Evolutionary conservation across 352 stramenopile species (phyloP).

Genomic region (Phytophthora cajani): DNA sequence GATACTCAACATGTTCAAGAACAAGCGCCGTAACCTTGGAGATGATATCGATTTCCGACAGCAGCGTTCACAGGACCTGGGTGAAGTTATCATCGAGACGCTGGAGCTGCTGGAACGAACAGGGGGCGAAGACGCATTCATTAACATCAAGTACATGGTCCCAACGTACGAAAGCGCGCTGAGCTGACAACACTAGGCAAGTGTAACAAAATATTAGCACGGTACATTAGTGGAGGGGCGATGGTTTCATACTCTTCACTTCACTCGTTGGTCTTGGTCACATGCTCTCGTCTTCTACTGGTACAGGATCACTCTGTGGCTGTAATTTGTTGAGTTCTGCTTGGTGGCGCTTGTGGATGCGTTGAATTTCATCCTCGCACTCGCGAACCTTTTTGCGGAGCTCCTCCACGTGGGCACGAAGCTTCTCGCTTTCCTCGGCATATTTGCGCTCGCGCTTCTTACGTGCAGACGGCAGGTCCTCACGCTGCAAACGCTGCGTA

Average conservation of each 20-base stretch:
- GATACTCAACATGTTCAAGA: slow-evolving; percentile 92
- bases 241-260: slow-evolving; percentile 14
- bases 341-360: slow-evolving; percentile 71
- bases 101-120: slow-evolving; percentile 87
- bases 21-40: slow-evolving; percentile 89
- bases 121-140: slow-evolving; percentile 89
- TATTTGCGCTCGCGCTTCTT: slow-evolving; percentile 52
- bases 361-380: slow-evolving; percentile 86
- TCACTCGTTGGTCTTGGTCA: slow-evolving; percentile 12
- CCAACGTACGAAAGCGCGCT: slow-evolving; percentile 90
- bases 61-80: slow-evolving; percentile 75
- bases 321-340: slow-evolving; percentile 44
- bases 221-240: neutral
- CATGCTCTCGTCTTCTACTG: slow-evolving; percentile 30
- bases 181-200: slow-evolving; percentile 15
- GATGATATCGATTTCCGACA: slow-evolving; percentile 94
- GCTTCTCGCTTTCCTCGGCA: slow-evolving; percentile 53
- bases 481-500: slow-evolving; percentile 43
- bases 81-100: slow-evolving; percentile 88
- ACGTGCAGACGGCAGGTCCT: slow-evolving; percentile 40
- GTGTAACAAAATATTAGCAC: slow-evolving; percentile 9
- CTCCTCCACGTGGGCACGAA: slow-evolving; percentile 68
- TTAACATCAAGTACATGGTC: slow-evolving; percentile 98
- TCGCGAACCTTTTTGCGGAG: slow-evolving; percentile 74
- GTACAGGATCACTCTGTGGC: slow-evolving; percentile 25